Evolutionary conservation across 2,329 filamentous ascomycete species (phyloP), one percentile per base, ranked within the genome.

Genomic region (Pyricularia sp.): DNA sequence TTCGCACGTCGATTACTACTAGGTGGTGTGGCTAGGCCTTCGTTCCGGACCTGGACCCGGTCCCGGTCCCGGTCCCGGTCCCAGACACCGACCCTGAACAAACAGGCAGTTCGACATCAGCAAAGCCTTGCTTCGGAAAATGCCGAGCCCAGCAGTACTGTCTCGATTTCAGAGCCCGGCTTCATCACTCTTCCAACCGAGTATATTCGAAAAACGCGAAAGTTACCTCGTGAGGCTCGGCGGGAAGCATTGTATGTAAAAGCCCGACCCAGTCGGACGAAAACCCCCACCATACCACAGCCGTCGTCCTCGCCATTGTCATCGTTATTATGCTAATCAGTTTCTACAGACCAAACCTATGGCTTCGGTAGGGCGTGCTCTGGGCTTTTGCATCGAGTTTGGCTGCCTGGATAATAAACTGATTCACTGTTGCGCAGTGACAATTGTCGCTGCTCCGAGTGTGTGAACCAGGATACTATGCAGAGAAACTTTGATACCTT

Each of bases 401-500:
- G 64, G 31, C 6, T 6, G n/a, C 12, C 28, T 25, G 28, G 65
- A 14, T 36, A 67, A n/a, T 28, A 26, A 11, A 2, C 14, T 5
- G 66, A 25, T 26, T 30, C 17, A n/a, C n/a, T 30, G 26, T 26
- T 28, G 31, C 14, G 14, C 58, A 89, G 90, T 71, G 91, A 93
- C 73, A 90, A 92, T 74, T 94, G 91, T 74, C 89, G 88, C 70
- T 94, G 91, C 75, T 73, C 77, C 1, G 76, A 80, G 70, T 93
- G 91, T 75, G 83, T 91, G 28, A 89, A 93, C 76, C 85, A 86
- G 69, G 85, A 88, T 70, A 94, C 91, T 4, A 87, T 84, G 76
- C 91, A 94, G 77, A 82, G 90, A 30, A 84, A 86, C 67, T 82
- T 91, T 69, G 85, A 92, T 73, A 92, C 88, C 0, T 92, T 92